A percentile compares a stretch with the other conserved stretches of the same genome.
Conservation (phyloP, 345 rosid genomes). For the Gossypium stocksii region DNA sequence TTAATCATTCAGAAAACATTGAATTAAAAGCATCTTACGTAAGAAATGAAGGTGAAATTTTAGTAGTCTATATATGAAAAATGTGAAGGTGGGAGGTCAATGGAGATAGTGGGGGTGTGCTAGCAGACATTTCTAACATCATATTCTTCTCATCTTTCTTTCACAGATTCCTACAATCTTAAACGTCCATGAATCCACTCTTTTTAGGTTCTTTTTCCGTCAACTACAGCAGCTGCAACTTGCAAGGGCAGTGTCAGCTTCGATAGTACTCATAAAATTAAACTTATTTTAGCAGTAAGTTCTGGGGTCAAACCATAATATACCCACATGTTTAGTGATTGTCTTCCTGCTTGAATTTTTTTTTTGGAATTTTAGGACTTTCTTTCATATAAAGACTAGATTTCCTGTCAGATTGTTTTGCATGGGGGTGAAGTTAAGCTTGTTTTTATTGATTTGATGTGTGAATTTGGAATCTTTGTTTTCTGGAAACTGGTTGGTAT, state of each 20-base stretch:
- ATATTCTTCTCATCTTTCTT: conserved; percentile 41
- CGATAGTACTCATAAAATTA: background rate
- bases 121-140: conserved; percentile 50
- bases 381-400: conserved; percentile 16
- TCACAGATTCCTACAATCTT: conserved; percentile 34
- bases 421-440: conserved; percentile 10
- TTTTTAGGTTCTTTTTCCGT: conserved; percentile 24
- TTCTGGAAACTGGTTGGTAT: conserved; percentile 23
- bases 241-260: background rate
- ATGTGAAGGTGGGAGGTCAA: conserved; percentile 19
- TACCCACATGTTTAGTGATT: conserved; percentile 18
- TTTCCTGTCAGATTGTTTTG: conserved; percentile 28
- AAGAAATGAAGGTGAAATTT: background rate
- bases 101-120: conserved; percentile 32
- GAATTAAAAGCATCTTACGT: background rate
- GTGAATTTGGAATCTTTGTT: conserved; percentile 35
- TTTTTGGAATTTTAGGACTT: conserved; percentile 11
- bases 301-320: conserved; percentile 29
- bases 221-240: background rate
- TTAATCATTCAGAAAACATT: background rate
- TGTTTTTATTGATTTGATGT: conserved; percentile 15
- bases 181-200: conserved; percentile 26
- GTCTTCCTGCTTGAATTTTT: conserved; percentile 19
- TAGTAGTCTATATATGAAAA: background rate
- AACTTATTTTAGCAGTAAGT: background rate